phyloP scores from a whole-genome alignment of 2,329 filamentous ascomycete genomes.

The Periconia sp. region DNA sequence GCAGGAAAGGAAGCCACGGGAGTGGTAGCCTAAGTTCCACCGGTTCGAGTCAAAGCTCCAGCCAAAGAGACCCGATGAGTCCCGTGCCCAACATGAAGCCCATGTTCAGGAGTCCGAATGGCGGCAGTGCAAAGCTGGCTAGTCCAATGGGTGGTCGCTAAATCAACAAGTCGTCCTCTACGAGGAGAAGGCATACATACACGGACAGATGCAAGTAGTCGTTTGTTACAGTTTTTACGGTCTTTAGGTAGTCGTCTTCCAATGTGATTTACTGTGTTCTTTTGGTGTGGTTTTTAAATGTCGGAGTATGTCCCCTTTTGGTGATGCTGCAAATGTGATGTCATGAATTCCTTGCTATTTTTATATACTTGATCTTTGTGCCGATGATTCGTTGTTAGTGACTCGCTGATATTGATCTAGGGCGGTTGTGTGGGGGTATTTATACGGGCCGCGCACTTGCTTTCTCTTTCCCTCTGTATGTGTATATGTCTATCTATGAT shows the following conservation, averaged over 20 bases:
- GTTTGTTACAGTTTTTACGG: background rate
- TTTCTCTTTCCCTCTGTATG: too few species aligned
- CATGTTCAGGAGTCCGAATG: conserved; percentile 35
- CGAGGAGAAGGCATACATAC: background rate
- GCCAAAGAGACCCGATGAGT: conserved; percentile 43
- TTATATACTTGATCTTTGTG: too few species aligned
- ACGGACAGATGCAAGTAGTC: background rate
- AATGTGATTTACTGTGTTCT: conserved; percentile 28
- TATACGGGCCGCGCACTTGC: too few species aligned
- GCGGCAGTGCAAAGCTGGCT: conserved; percentile 31
- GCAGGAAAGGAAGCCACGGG: conserved; percentile 49
- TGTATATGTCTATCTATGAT: too few species aligned
- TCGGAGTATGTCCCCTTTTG: too few species aligned
- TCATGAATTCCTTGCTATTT: background rate
- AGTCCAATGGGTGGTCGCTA: conserved; percentile 31
- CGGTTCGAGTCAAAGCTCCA: conserved; percentile 43
- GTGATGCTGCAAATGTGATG: background rate
- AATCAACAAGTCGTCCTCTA: background rate
- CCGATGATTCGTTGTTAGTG: too few species aligned
- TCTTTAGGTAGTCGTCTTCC: conserved; percentile 17
- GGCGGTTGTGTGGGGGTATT: too few species aligned
- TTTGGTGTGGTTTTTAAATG: conserved; percentile 16
- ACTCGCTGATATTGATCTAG: too few species aligned
- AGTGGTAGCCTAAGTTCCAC: conserved; percentile 51
- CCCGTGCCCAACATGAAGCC: conserved; percentile 37